These are phyloP conservation scores for Bromus sterilis DNA, from an alignment of 176 grass and related monocot genomes.

Conservation along the genomic window DNA sequence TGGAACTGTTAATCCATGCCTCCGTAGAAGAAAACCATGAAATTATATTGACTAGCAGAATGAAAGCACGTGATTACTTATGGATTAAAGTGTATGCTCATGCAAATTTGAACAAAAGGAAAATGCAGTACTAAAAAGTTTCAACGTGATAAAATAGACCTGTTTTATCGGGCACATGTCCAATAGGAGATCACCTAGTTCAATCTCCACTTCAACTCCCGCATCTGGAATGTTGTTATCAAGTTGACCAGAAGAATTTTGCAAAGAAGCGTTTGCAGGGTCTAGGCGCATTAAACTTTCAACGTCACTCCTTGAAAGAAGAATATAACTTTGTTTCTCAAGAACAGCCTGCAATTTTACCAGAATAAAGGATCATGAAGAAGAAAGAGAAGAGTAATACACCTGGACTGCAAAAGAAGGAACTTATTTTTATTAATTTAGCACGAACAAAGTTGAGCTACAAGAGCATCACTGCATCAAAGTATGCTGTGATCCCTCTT, in stretches of 20 bases:
- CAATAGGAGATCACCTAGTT: constrained; percentile 82
- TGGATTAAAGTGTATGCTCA: neutral
- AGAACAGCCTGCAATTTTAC: constrained; percentile 69
- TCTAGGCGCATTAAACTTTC: constrained; percentile 91
- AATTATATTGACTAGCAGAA: neutral
- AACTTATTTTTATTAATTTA: neutral
- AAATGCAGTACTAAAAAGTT: neutral
- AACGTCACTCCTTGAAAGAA: constrained; percentile 87
- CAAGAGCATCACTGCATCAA: neutral
- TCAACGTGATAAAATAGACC: constrained; percentile 35
- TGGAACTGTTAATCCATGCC: neutral
- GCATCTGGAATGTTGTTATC: constrained; percentile 43
- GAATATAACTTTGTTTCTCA: constrained; percentile 97
- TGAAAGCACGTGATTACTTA: neutral
- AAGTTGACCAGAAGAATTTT: constrained; percentile 48
- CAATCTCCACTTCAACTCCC: constrained; percentile 72
- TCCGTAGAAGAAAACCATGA: neutral
- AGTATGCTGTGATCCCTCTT: neutral
- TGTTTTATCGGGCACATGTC: constrained; percentile 92
- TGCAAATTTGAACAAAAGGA: neutral
- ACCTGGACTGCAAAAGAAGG: neutral
- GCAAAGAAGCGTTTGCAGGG: constrained; percentile 62
- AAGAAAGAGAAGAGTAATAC: neutral
- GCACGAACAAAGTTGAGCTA: constrained; percentile 3
- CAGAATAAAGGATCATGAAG: constrained; percentile 25